Evolutionary conservation across 139 green algal species (phyloP).

Genomic region (Picochlorum sp.): DNA sequence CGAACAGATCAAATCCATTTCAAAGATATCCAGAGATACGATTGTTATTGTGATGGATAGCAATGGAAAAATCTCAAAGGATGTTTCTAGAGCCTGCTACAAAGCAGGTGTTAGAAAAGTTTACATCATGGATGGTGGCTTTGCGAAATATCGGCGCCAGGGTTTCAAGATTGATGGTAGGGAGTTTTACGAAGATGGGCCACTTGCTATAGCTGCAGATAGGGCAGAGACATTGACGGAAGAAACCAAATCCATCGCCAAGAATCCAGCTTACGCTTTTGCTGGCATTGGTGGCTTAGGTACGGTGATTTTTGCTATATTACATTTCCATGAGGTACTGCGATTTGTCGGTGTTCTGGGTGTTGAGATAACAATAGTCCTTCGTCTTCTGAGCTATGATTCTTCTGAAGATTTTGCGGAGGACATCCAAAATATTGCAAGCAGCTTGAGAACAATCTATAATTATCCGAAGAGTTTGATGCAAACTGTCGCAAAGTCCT

Average conservation of each 20-base stretch:
- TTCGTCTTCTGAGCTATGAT: slow-evolving; percentile 18
- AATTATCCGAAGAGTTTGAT: too few relatives aligned
- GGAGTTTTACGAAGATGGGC: slow-evolving; percentile 17
- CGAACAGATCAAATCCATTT: slow-evolving; percentile 28
- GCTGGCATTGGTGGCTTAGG: slow-evolving; percentile 3
- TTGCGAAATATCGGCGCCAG: slow-evolving; percentile 27
- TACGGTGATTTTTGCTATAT: slow-evolving; percentile 7
- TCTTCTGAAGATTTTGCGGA: slow-evolving; percentile 15
- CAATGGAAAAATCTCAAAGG: slow-evolving; percentile 20
- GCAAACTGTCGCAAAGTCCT: too few relatives aligned
- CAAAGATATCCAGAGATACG: slow-evolving; percentile 11
- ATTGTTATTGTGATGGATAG: slow-evolving; percentile 26
- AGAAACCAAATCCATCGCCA: slow-evolving; percentile 3
- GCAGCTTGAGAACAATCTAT: not conserved
- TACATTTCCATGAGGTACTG: slow-evolving; percentile 36
- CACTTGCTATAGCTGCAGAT: slow-evolving; percentile 32
- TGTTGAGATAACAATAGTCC: slow-evolving; percentile 24
- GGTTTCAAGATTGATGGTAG: slow-evolving; percentile 20
- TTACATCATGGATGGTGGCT: slow-evolving; percentile 32
- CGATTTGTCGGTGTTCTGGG: slow-evolving; percentile 42
- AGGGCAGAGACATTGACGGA: slow-evolving; percentile 24
- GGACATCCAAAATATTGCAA: not conserved
- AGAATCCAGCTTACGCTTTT: slow-evolving; percentile 7
- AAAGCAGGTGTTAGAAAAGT: slow-evolving; percentile 13
- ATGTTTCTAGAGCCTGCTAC: slow-evolving; percentile 16